phyloP scores from a whole-genome alignment of 768 basidiomycete species.

The Russula sp. region DNA sequence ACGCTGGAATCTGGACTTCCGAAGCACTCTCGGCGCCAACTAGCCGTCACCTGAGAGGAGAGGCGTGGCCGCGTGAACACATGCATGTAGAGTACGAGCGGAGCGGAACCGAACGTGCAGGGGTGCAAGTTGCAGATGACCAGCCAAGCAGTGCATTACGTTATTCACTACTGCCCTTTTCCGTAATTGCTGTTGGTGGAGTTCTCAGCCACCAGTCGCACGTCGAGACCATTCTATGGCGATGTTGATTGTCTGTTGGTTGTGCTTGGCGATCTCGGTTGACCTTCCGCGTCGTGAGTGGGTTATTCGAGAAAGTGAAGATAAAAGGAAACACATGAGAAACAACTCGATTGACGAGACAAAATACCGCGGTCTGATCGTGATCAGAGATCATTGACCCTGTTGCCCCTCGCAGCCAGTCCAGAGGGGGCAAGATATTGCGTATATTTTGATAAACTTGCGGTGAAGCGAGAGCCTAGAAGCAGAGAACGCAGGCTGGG shows the following conservation, averaged over 20 bases:
- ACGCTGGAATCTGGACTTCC: background rate
- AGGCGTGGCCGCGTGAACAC: background rate
- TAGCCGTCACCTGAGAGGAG: slow-evolving; percentile 1
- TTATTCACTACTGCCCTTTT: background rate
- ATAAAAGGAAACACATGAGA: background rate
- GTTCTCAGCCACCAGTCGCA: background rate
- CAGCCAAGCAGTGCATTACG: slow-evolving; percentile 11
- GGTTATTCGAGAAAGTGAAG: background rate
- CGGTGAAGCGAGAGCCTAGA: background rate
- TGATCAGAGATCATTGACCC: slow-evolving; percentile 3
- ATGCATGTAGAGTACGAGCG: slow-evolving; percentile 1
- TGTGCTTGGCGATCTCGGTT: background rate
- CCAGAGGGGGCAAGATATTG: background rate
- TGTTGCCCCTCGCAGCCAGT: background rate
- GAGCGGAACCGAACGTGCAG: slow-evolving; percentile 7
- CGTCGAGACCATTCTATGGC: background rate
- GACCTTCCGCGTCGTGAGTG: background rate
- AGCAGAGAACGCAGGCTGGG: background rate
- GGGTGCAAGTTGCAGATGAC: slow-evolving; percentile 2
- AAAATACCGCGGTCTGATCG: background rate
- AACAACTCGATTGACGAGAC: background rate
- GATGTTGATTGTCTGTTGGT: background rate
- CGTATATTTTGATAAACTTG: background rate
- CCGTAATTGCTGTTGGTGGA: background rate
- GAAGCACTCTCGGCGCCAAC: background rate